A percentile compares a stretch with the other conserved stretches of the same genome.
Evolutionary conservation across 345 rosid species (phyloP).

Genomic region (Rhodomyrtus tomentosa): DNA sequence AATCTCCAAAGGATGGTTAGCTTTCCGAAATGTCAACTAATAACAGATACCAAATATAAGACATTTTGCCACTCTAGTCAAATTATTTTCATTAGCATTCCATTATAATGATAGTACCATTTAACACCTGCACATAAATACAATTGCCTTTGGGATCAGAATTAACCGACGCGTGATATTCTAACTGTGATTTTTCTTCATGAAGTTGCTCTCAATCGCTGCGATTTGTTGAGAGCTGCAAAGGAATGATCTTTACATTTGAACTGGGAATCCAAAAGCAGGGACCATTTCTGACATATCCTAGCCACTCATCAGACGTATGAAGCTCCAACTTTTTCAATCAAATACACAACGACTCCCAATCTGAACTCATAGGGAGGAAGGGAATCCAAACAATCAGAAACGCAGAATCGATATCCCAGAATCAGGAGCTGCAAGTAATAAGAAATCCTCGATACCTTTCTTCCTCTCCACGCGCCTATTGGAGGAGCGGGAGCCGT

Average conservation of each 20-base stretch:
- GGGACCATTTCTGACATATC: neutral
- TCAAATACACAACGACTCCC: neutral
- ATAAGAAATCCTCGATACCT: constrained; percentile 26
- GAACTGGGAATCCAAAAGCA: neutral
- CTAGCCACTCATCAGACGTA: neutral
- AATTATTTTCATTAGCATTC: neutral
- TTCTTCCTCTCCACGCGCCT: constrained; percentile 78
- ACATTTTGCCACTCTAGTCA: neutral
- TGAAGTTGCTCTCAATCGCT: neutral
- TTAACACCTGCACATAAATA: too few species aligned
- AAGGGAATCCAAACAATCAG: neutral
- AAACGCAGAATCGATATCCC: neutral
- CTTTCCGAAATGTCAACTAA: neutral
- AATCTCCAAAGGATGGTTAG: neutral
- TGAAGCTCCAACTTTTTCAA: neutral
- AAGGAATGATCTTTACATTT: neutral
- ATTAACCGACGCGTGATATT: neutral
- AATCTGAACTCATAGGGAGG: neutral
- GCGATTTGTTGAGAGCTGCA: neutral
- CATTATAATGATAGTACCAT: neutral
- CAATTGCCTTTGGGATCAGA: neutral
- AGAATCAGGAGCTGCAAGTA: neutral
- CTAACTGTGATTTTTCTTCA: neutral
- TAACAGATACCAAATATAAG: neutral
- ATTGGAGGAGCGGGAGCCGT: constrained; percentile 37